Conservation (phyloP, 2,329 filamentous ascomycete species). For the Fusarium sp. region DNA sequence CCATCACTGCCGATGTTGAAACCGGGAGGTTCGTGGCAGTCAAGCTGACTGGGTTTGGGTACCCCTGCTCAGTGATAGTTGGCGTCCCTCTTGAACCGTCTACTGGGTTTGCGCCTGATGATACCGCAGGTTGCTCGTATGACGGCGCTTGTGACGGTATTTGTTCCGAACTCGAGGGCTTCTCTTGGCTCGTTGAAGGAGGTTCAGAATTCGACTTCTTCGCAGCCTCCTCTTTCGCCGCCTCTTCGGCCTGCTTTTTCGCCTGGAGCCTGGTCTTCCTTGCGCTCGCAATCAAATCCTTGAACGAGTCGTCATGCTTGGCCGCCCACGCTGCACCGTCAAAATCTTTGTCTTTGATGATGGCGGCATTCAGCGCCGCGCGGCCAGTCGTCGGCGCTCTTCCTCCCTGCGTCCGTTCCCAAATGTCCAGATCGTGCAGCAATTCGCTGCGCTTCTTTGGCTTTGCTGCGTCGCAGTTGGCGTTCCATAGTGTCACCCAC, state of each 20-base stretch:
- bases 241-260: constrained; percentile 46
- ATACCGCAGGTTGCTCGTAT: background rate
- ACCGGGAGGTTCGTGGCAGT: background rate
- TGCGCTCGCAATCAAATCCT: constrained; percentile 82
- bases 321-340: constrained; percentile 81
- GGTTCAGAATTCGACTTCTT: constrained; percentile 15
- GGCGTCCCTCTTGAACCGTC: no score
- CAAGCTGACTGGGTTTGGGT: background rate
- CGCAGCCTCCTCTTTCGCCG: constrained; percentile 24
- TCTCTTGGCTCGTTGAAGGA: background rate
- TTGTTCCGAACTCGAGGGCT: background rate
- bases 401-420: constrained; percentile 86
- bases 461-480: constrained; percentile 87
- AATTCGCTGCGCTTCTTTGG: constrained; percentile 80
- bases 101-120: background rate
- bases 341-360: constrained; percentile 90
- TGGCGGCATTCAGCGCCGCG: constrained; percentile 53
- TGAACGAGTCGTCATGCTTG: constrained; percentile 81
- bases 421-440: constrained; percentile 81
- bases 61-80: background rate
- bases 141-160: background rate
- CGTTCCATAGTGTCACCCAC: constrained; percentile 96
- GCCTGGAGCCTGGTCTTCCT: constrained; percentile 64
- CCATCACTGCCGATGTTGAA: background rate
- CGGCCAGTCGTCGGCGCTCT: constrained; percentile 58